phyloP scores from a whole-genome alignment of 2,329 filamentous ascomycete genomes.

The Aspergillus texensis region DNA sequence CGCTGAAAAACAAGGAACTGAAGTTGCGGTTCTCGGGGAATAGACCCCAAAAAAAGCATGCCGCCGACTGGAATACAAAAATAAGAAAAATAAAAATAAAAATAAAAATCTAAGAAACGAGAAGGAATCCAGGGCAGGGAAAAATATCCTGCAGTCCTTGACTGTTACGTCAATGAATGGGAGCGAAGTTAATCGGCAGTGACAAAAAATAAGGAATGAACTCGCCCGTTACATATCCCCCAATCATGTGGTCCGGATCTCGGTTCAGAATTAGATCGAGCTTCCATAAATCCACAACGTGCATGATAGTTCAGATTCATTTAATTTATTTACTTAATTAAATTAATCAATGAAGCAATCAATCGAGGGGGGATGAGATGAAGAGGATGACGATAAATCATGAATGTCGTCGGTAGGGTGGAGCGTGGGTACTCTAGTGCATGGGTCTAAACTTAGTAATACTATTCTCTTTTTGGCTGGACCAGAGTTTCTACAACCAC shows the following conservation, averaged over 20 bases:
- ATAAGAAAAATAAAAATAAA: not conserved
- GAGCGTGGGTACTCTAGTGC: not conserved
- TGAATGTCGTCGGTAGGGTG: not conserved
- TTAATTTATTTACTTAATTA: not conserved
- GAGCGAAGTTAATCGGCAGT: constrained; percentile 1
- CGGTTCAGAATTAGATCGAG: constrained; percentile 16
- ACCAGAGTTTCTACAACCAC: not conserved
- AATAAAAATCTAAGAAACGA: not conserved
- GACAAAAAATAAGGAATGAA: constrained; percentile 6
- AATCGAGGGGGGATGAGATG: not conserved
- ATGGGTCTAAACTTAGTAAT: not conserved
- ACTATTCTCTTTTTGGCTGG: not conserved
- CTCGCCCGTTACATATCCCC: constrained; percentile 9
- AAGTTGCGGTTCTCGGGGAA: not conserved
- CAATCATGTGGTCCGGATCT: constrained; percentile 20
- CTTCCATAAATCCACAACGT: constrained; percentile 9
- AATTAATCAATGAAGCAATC: not conserved
- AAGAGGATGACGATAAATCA: not conserved
- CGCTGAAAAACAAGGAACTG: not conserved
- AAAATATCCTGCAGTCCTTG: not conserved
- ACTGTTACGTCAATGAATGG: constrained; percentile 7
- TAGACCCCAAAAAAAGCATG: not conserved
- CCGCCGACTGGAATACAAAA: not conserved
- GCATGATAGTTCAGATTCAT: constrained; percentile 12
- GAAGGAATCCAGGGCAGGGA: not conserved